phyloP scores from a whole-genome alignment of 495 filamentous ascomycete genomes.

The Podospora pseudocomata region DNA sequence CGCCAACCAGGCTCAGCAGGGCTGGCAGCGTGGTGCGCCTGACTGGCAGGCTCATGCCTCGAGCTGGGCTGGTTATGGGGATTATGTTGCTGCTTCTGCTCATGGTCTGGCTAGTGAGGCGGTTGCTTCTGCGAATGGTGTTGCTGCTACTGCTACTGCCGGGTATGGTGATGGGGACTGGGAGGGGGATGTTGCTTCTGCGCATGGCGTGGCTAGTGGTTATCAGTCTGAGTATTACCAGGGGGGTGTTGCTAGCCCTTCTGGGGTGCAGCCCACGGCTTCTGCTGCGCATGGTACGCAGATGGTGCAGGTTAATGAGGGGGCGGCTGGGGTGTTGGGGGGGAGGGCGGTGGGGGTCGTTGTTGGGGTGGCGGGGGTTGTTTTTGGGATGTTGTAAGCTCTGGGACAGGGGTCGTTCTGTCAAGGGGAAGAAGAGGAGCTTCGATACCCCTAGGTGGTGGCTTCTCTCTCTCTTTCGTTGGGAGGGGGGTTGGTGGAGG shows the following conservation, averaged over 20 bases:
- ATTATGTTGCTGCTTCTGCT: not conserved
- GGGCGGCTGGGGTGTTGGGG: not conserved
- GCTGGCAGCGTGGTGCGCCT: not conserved
- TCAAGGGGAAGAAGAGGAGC: not conserved
- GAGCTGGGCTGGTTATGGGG: not conserved
- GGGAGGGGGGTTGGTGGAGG: not conserved
- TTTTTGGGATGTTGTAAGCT: slow-evolving; percentile 13
- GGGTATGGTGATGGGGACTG: not conserved
- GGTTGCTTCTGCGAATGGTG: not conserved
- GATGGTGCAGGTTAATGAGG: slow-evolving; percentile 21
- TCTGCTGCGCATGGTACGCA: not conserved
- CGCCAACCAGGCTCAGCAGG: not conserved
- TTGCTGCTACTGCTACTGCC: not conserved
- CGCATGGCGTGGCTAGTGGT: slow-evolving; percentile 9
- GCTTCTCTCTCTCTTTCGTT: too few species aligned
- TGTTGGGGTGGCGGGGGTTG: slow-evolving; percentile 10
- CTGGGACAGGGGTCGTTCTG: not conserved
- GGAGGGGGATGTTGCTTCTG: slow-evolving; percentile 9
- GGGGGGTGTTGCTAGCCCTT: not conserved
- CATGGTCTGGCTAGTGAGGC: not conserved
- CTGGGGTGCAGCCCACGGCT: not conserved
- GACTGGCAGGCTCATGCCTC: slow-evolving; percentile 9
- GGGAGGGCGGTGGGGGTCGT: slow-evolving; percentile 9
- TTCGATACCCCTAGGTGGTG: not conserved
- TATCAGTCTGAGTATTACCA: slow-evolving; percentile 7